Base-by-base conservation (phyloP, 106 monocot species). In the Phalaenopsis equestris region DNA sequence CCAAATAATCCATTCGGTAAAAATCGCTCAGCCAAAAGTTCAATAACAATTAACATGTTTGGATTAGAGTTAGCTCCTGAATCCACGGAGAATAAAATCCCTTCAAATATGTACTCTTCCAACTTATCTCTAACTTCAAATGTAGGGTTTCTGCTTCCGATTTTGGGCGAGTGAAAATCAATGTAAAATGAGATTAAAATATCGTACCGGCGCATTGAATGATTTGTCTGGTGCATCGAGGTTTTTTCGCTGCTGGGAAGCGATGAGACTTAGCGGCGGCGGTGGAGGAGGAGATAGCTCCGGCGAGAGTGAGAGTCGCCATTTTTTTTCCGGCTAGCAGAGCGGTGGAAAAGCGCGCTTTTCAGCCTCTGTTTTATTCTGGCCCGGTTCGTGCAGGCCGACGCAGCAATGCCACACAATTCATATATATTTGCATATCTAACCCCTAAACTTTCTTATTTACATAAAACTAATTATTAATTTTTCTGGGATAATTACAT, bases 251-350 rank as follows among this genome's bases (percentile, higher is more conserved):
- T 42, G 15, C 10, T 12, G 30, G 9, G 19, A 75, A 42, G 43
- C 19, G 41, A n/a, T 2, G 18, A 37, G 36, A 42, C 42, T 75
- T 75, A 30, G 30, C 6, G n/a, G 41, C 74, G 43, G 43, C 17
- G 74, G 42, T 19, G 43, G 42, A 74, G 43, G 42, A 74, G 74
- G 43, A 75, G 19, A 75, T 43, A 16, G 74, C 16, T 42, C 74
- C 74, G 74, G 43, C 74, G 5, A 75, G 74, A 75, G 43, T 43
- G 74, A 75, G 43, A 6, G 42, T 45, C 74, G 74, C 43, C 74
- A 75, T 75, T 75, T 72, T 11, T 16, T 4, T 41, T 41, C 38
- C 5, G 24, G 8, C 17, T 1, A 65, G 64, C 4, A 57, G 4
- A 57, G 57, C 57, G 4, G 57, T 4, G 14, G 8, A 65, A 24